These are phyloP conservation scores for Fusarium sp. DNA, from an alignment of 2,329 filamentous ascomycete genomes.

Conservation along the genomic window DNA sequence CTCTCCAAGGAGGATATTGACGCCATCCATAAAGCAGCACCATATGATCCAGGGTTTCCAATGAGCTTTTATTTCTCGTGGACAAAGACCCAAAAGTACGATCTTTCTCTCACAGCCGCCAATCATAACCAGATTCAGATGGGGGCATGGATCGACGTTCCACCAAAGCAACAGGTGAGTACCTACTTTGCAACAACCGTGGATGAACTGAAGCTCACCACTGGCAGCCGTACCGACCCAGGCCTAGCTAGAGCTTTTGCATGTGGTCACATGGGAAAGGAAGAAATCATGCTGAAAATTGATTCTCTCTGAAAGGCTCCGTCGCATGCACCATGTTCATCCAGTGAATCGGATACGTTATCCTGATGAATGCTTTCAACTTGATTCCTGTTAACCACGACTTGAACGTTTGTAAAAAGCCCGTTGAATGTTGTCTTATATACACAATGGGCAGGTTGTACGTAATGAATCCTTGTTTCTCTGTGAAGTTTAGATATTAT, in stretches of 20 bases:
- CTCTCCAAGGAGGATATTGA: conserved; percentile 9
- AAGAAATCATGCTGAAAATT: background rate
- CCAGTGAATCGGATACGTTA: background rate
- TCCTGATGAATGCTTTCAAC: background rate
- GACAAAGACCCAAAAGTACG: conserved; percentile 3
- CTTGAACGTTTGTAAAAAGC: background rate
- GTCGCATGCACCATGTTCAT: background rate
- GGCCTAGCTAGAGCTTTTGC: background rate
- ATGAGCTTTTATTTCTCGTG: conserved; percentile 15
- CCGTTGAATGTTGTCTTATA: background rate
- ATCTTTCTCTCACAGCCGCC: conserved; percentile 10
- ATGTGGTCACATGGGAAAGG: background rate
- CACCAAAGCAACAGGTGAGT: conserved; percentile 16
- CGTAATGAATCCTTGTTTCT: background rate
- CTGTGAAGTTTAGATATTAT: background rate
- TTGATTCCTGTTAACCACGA: too few species aligned
- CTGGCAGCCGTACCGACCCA: background rate
- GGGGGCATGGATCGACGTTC: conserved; percentile 24
- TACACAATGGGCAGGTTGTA: background rate
- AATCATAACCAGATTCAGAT: conserved; percentile 13
- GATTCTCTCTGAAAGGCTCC: background rate
- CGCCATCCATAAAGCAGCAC: conserved; percentile 12
- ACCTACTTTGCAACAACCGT: background rate
- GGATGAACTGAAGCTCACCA: background rate
- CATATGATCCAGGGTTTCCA: conserved; percentile 10